Evolutionary conservation across 495 filamentous ascomycete genomes (phyloP), one percentile per base, ranked within the genome.

Genomic region (Neurospora sp.): DNA sequence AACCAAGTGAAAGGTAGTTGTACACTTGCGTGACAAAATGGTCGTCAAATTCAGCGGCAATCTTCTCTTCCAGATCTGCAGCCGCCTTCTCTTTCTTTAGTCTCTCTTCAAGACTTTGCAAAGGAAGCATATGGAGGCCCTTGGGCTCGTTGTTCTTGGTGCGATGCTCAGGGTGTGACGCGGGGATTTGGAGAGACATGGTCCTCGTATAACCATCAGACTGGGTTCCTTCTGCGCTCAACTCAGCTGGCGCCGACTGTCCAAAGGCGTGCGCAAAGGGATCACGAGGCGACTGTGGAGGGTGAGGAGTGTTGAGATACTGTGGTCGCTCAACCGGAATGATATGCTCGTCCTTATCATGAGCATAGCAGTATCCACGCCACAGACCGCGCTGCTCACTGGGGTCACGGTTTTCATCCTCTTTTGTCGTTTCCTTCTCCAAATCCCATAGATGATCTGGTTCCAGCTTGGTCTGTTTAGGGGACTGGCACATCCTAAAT

Each of bases 1-100:
- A 98, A 4, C 94, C 94, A 27, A 98, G 87, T 1, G 93, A 96
- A 16, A 98, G 85, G 81, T 98, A 98, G 78, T 98, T 97, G 84
- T 94, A 98, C 20, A 98, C 93, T 80, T 98, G 94, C 4, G 93
- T 96, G 48, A 97, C 88, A 81, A 97, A 95, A n/a, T 81, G 85
- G 80, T 97, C 93, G 72, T 90, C 80, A 76, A 94, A 94, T 77
- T 96, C 93, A 68, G 84, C 81, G 14, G 88, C 83, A 46, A 91
- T 85, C 40, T 84, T 77, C 48, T 89, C 85, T 73, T 86, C 85
- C 18, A 81, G 77, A 71, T 83, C 82, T n/a, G 81, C 79, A 10
- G 83, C 81, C 65, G 83, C 85, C 74, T 85, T 84, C 68, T 87
- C 84, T 41, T 83, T 81, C 73, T 79, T 81, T 5, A 87, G 76